A percentile compares a stretch with the other conserved stretches of the same genome.
phyloP scores from a whole-genome alignment of 1,139 yeast genomes.

The Wickerhamomyces sp. region DNA sequence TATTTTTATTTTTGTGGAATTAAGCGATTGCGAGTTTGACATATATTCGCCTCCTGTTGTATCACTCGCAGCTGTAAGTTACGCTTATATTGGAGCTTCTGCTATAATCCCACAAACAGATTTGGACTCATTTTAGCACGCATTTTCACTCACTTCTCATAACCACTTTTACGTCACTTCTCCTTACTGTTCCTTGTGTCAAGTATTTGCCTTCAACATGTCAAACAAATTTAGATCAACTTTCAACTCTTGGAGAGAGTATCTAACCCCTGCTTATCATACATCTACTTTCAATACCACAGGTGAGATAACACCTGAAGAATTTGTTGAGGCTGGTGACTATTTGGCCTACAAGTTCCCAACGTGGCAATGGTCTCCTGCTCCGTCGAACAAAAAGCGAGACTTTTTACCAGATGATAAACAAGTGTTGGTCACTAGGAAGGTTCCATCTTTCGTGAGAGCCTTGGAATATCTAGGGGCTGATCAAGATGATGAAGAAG shows the following conservation, averaged over 20 bases:
- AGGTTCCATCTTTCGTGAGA: slow-evolving; percentile 80
- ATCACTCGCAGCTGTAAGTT: too few species aligned
- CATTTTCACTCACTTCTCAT: too few species aligned
- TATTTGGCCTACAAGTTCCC: slow-evolving; percentile 87
- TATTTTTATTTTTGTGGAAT: too few species aligned
- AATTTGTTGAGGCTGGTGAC: slow-evolving; percentile 90
- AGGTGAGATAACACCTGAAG: slow-evolving; percentile 93
- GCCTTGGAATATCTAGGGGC: slow-evolving; percentile 55
- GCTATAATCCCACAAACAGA: too few species aligned
- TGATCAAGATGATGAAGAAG: slow-evolving; percentile 35
- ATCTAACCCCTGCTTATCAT: slow-evolving; percentile 84
- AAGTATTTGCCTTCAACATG: slow-evolving; percentile 4
- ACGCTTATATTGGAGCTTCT: too few species aligned
- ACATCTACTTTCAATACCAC: slow-evolving; percentile 75
- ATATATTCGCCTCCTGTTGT: too few species aligned
- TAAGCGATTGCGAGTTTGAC: too few species aligned
- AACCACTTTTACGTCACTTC: too few species aligned
- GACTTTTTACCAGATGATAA: slow-evolving; percentile 81
- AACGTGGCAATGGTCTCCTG: slow-evolving; percentile 91
- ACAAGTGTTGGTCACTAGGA: slow-evolving; percentile 81
- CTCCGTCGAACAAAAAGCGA: slow-evolving; percentile 54
- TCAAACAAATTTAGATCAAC: slow-evolving; percentile 54
- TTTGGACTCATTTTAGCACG: too few species aligned
- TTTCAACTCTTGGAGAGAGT: slow-evolving; percentile 81
- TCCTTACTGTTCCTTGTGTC: too few species aligned